Conservation (phyloP, 2,329 filamentous ascomycete species). For the Dothideomycetidae sp. region DNA sequence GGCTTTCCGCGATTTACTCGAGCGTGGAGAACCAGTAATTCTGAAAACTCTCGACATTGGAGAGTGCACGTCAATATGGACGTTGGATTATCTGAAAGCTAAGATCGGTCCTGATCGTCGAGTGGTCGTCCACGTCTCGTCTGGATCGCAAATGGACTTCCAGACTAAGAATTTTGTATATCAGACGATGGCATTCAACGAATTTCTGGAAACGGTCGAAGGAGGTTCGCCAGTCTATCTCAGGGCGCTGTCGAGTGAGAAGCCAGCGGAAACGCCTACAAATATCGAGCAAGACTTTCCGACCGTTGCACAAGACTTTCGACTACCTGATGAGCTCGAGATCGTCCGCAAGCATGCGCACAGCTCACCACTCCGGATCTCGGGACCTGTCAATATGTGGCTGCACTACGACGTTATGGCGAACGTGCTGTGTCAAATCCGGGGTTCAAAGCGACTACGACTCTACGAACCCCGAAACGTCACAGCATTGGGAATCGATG, state of each 20-base stretch:
- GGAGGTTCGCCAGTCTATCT: slow-evolving; percentile 55
- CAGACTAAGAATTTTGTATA: slow-evolving; percentile 72
- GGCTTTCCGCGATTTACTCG: slow-evolving; percentile 48
- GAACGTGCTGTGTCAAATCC: slow-evolving; percentile 70
- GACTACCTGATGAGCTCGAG: slow-evolving; percentile 46
- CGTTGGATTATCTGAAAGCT: slow-evolving; percentile 49
- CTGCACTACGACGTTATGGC: slow-evolving; percentile 85
- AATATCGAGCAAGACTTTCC: slow-evolving; percentile 59
- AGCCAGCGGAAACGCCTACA: slow-evolving; percentile 56
- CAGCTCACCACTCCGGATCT: slow-evolving; percentile 67
- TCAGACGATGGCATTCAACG: slow-evolving; percentile 49
- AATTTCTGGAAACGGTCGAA: slow-evolving; percentile 49
- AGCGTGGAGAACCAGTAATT: slow-evolving; percentile 46
- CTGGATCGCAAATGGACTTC: slow-evolving; percentile 59
- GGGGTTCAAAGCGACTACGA: slow-evolving; percentile 56
- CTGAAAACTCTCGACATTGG: slow-evolving; percentile 54
- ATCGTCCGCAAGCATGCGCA: slow-evolving; percentile 50
- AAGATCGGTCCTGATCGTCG: slow-evolving; percentile 47
- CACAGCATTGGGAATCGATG: slow-evolving; percentile 50
- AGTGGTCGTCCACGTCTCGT: slow-evolving; percentile 61
- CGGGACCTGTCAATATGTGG: slow-evolving; percentile 74
- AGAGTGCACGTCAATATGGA: slow-evolving; percentile 53
- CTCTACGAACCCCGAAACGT: slow-evolving; percentile 71
- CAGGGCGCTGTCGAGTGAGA: slow-evolving; percentile 56
- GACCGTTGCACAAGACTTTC: slow-evolving; percentile 52